Conservation (phyloP, 139 green algal genomes). For the Closterium sp. region DNA sequence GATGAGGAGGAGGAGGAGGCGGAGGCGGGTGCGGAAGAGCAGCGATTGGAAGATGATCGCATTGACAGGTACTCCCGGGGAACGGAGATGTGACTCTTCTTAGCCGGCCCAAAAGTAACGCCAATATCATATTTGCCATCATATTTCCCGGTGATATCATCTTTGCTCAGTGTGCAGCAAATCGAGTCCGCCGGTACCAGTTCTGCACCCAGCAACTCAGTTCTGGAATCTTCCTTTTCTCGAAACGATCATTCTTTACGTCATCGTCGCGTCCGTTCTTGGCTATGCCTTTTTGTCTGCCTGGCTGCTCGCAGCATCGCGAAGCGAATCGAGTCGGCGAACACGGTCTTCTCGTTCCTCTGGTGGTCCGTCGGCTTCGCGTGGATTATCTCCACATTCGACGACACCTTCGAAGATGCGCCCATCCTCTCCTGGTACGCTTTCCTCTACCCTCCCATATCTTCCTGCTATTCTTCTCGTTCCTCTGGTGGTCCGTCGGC, state of each 20-base stretch:
- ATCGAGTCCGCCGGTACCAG: too few species aligned
- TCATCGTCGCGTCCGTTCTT: too few species aligned
- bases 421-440: conserved; percentile 31
- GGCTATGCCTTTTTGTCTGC: too few species aligned
- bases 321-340: conserved; percentile 31
- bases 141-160: too few species aligned
- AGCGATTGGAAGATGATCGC: background rate
- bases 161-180: background rate
- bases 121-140: too few species aligned
- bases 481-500: conserved; percentile 34
- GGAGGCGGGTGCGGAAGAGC: background rate
- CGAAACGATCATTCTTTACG: too few species aligned
- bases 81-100: too few species aligned
- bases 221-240: too few species aligned
- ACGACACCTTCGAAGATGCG: conserved; percentile 9
- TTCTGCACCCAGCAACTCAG: too few species aligned
- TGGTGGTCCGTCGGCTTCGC: conserved; percentile 34
- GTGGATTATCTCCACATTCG: conserved; percentile 15
- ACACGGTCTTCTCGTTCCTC: conserved; percentile 29
- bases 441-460: too few species aligned
- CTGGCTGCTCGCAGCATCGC: conserved; percentile 1
- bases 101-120: too few species aligned
- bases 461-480: too few species aligned
- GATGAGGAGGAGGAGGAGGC: background rate
- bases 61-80: background rate